Conservation (phyloP, 1,284 basidiomycete genomes). For the Trichosporon coremiiforme region DNA sequence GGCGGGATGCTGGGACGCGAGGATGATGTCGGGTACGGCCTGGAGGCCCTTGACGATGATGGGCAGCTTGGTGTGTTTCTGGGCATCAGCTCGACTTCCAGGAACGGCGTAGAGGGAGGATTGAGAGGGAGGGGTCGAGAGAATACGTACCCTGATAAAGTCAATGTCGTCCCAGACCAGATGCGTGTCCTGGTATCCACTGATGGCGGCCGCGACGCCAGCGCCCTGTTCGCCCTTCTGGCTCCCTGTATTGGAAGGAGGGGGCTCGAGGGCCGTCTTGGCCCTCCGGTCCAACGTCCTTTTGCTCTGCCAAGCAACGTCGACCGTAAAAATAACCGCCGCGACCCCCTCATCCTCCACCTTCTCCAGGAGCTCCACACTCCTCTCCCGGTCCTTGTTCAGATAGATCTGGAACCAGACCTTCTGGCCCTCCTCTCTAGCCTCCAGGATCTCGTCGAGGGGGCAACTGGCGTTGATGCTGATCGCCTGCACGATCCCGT, state of each 20-base stretch:
- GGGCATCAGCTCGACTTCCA: constrained; percentile 30
- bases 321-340: constrained; percentile 90
- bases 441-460: constrained; percentile 59
- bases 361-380: constrained; percentile 65
- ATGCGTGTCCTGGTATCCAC: constrained; percentile 59
- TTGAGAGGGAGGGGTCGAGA: too few relatives aligned
- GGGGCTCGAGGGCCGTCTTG: constrained; percentile 40
- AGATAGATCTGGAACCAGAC: constrained; percentile 87
- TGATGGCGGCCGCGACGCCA: constrained; percentile 57
- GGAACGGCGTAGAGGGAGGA: too few relatives aligned
- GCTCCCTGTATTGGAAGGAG: not conserved
- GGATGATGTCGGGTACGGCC: constrained; percentile 60
- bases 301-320: constrained; percentile 83
- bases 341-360: constrained; percentile 58
- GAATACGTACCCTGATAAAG: constrained; percentile 51
- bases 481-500: constrained; percentile 79
- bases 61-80: constrained; percentile 57
- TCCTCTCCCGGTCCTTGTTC: constrained; percentile 68
- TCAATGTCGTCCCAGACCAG: constrained; percentile 57
- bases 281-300: constrained; percentile 71
- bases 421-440: constrained; percentile 63
- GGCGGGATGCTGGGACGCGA: constrained; percentile 58
- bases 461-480: constrained; percentile 84
- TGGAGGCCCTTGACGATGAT: constrained; percentile 61
- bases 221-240: constrained; percentile 19